Evolutionary conservation across 805 yeast genomes (phyloP).

Genomic region (Wickerhamiella kazuoi): DNA sequence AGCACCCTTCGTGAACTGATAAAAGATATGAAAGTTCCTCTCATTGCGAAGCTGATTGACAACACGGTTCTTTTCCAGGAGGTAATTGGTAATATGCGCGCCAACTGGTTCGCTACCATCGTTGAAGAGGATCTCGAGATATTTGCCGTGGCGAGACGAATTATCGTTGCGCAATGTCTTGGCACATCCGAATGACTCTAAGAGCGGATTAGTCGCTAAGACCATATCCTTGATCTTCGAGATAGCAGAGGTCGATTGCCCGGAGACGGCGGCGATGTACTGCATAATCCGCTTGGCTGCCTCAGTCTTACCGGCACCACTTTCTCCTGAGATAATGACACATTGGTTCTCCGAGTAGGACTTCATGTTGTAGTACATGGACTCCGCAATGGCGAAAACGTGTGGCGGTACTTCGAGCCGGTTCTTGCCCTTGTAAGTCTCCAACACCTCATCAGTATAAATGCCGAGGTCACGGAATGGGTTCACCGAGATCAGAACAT

Average conservation of each 20-base stretch:
- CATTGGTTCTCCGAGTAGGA: conserved; percentile 90
- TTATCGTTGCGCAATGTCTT: conserved; percentile 78
- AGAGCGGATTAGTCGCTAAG: conserved; percentile 82
- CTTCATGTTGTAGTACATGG: conserved; percentile 90
- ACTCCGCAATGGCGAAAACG: conserved; percentile 93
- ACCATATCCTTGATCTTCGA: conserved; percentile 92
- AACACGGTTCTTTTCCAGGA: conserved; percentile 88
- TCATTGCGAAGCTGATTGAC: conserved; percentile 88
- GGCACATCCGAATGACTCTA: conserved; percentile 89
- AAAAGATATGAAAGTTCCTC: conserved; percentile 92
- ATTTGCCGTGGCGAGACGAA: conserved; percentile 84
- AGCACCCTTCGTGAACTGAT: conserved; percentile 87
- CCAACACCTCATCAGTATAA: conserved; percentile 62
- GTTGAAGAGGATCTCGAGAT: conserved; percentile 79
- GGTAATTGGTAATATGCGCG: conserved; percentile 88
- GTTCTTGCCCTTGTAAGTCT: conserved; percentile 74
- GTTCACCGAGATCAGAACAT: conserved; percentile 85
- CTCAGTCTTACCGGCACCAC: conserved; percentile 97
- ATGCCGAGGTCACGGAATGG: conserved; percentile 95
- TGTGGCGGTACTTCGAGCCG: conserved; percentile 96
- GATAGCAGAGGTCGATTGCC: conserved; percentile 46
- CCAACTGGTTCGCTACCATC: conserved; percentile 73
- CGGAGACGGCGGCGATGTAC: conserved; percentile 75
- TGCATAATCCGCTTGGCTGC: conserved; percentile 98
- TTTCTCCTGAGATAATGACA: conserved; percentile 93